Percentiles rank a stretch among this genome's conserved stretches.
phyloP scores from a whole-genome alignment of 805 yeast genomes.

The Metschnikowia lachancei region DNA sequence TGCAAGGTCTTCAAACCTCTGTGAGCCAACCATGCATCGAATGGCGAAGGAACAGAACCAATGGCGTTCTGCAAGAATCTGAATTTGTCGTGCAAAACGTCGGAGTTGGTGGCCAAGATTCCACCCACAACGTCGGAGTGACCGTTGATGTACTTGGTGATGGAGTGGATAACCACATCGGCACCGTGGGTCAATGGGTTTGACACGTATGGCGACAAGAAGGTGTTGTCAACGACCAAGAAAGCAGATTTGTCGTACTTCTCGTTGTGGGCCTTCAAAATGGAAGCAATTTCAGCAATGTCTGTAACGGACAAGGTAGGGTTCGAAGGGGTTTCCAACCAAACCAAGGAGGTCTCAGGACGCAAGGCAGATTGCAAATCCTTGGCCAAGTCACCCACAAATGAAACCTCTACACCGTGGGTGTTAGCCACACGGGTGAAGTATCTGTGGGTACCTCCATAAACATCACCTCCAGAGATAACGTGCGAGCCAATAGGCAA shows the following conservation, averaged over 20 bases:
- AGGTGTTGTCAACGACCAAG: constrained; percentile 84
- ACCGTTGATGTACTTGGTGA: constrained; percentile 87
- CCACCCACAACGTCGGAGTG: constrained; percentile 92
- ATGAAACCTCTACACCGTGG: constrained; percentile 69
- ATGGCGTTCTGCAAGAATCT: constrained; percentile 82
- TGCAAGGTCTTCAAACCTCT: constrained; percentile 87
- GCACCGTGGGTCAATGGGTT: constrained; percentile 84
- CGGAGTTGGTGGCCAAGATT: constrained; percentile 67
- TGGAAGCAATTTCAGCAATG: constrained; percentile 57
- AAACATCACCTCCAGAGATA: constrained; percentile 78
- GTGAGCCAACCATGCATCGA: constrained; percentile 90
- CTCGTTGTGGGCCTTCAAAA: constrained; percentile 46
- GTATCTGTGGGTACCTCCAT: constrained; percentile 90
- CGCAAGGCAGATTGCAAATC: constrained; percentile 58
- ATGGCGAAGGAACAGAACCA: constrained; percentile 87
- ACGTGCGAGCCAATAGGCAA: constrained; percentile 72
- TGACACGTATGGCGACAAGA: constrained; percentile 81
- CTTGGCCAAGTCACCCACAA: constrained; percentile 59
- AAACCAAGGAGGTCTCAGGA: constrained; percentile 68
- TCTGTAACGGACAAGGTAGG: constrained; percentile 82
- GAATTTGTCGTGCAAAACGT: constrained; percentile 57
- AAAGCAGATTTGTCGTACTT: constrained; percentile 50
- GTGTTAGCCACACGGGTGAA: constrained; percentile 81
- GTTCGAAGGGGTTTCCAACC: constrained; percentile 89
- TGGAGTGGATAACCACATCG: constrained; percentile 84